phyloP scores from a whole-genome alignment of 768 basidiomycete species.

The Termitomyces sp. region DNA sequence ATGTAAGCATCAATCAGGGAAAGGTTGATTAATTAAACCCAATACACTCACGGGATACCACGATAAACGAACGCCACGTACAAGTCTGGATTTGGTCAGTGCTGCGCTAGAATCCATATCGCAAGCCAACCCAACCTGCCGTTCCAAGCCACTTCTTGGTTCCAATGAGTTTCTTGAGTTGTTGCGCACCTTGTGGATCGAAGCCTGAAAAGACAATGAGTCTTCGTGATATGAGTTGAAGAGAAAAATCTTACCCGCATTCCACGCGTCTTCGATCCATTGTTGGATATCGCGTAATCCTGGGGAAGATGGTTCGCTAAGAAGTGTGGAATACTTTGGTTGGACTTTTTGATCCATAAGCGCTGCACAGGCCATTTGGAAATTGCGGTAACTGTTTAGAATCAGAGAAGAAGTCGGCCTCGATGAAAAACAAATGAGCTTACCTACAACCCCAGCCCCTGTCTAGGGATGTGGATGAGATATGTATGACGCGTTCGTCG shows the following conservation, averaged over 20 bases:
- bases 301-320: constrained; percentile 58
- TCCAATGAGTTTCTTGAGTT: constrained; percentile 54
- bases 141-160: constrained; percentile 82
- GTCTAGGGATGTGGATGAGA: constrained; percentile 60
- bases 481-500: constrained; percentile 56
- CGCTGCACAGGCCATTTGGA: constrained; percentile 71
- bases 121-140: constrained; percentile 44
- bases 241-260: constrained; percentile 39
- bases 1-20: background rate
- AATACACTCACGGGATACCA: constrained; percentile 71
- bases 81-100: constrained; percentile 46
- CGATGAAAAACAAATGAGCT: background rate
- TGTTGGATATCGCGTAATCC: constrained; percentile 71
- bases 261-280: constrained; percentile 85
- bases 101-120: background rate
- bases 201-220: constrained; percentile 44
- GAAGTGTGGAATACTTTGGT: constrained; percentile 56
- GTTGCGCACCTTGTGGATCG: constrained; percentile 63
- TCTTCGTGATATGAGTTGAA: background rate
- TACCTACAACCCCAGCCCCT: constrained; percentile 72
- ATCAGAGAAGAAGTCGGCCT: background rate
- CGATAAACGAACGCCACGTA: constrained; percentile 76
- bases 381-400: constrained; percentile 69
- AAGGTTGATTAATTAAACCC: background rate
- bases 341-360: constrained; percentile 67